Base-by-base conservation (phyloP, 352 stramenopile species). In the Pythium rishiriense region DNA sequence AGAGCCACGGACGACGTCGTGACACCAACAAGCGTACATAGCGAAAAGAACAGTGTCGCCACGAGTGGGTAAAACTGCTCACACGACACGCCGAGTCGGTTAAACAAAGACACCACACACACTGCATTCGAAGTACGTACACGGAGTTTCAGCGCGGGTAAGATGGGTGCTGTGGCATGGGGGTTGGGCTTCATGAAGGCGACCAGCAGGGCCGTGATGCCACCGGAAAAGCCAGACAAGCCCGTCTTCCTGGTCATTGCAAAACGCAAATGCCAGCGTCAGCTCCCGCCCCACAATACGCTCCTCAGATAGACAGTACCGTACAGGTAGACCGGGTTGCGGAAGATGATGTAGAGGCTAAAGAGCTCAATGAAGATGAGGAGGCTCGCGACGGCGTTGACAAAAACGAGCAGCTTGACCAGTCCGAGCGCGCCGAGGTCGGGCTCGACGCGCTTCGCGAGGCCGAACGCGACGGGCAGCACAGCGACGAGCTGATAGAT, bases 351-450 rank as follows among this genome's bases (percentile, higher is more conserved):
- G 70, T 94, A 96, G 41, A 96, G 64, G 35, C 73, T 70, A 54
- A 96, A 93, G 39, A 94, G 76, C 62, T 91, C 77, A 29, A 87
- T 69, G 55, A 96, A 96, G 37, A 94, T 76, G 62, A 90, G 46
- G 19, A 92, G 64, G n/a, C 72, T 87, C 28, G 85, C 74, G 41
- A 87, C 65, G 21, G 73, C 84, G 60, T 93, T 91, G 35, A 83
- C 83, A 37, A 94, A 92, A 19, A 91, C 62, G 26, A 96, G 64
- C 68, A 96, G 54, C 26, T 85, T 84, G 39, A 82, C 62, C 33
- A 94, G 58, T 42, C 85, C 82, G 1, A 87, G 24, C 14, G 83
- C 62, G 1, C 87, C 87, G 8, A 96, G 65, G 41, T 88, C 73
- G 3, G 78, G 80, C 66, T 96, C 87, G 37, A 96, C 87, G 19